Conservation (phyloP, 164 flowering plant genomes). For the Protea cynaroides region DNA sequence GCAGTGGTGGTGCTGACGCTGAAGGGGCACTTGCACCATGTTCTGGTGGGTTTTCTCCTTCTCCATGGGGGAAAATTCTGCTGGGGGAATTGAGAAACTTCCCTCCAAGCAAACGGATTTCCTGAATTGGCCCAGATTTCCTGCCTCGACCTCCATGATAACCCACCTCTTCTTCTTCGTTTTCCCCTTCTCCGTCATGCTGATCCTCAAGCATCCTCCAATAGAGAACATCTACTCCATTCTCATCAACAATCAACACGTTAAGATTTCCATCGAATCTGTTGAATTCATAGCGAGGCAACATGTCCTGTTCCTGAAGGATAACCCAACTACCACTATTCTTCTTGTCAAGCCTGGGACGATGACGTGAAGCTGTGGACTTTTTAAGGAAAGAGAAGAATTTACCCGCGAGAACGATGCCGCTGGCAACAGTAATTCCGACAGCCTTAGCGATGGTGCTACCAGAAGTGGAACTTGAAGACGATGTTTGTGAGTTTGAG, state of each 20-base stretch:
- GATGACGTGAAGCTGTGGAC: slow-evolving; percentile 5
- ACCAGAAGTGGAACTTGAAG: neutral
- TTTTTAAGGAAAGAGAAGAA: slow-evolving; percentile 46
- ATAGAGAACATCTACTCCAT: slow-evolving; percentile 84
- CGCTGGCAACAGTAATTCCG: slow-evolving; percentile 56
- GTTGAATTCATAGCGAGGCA: slow-evolving; percentile 18
- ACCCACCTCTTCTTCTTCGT: slow-evolving; percentile 10
- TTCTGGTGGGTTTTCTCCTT: slow-evolving; percentile 12
- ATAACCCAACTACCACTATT: neutral
- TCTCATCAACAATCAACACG: slow-evolving; percentile 78
- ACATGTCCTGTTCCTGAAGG: slow-evolving; percentile 10
- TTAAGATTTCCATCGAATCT: slow-evolving; percentile 42
- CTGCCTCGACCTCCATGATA: slow-evolving; percentile 1
- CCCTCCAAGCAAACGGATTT: slow-evolving; percentile 37
- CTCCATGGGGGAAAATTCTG: neutral
- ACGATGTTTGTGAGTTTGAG: neutral
- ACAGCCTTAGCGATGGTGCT: slow-evolving; percentile 41
- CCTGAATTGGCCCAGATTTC: slow-evolving; percentile 28
- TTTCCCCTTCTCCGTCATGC: slow-evolving; percentile 10
- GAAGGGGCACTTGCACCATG: too few species aligned
- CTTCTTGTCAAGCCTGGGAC: neutral
- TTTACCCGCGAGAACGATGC: slow-evolving; percentile 43
- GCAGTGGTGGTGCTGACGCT: slow-evolving; percentile 3
- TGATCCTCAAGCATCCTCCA: slow-evolving; percentile 49
- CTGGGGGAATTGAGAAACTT: slow-evolving; percentile 6